Evolutionary conservation across 2,329 filamentous ascomycete genomes (phyloP).

Genomic region (Xylaria polymorpha): DNA sequence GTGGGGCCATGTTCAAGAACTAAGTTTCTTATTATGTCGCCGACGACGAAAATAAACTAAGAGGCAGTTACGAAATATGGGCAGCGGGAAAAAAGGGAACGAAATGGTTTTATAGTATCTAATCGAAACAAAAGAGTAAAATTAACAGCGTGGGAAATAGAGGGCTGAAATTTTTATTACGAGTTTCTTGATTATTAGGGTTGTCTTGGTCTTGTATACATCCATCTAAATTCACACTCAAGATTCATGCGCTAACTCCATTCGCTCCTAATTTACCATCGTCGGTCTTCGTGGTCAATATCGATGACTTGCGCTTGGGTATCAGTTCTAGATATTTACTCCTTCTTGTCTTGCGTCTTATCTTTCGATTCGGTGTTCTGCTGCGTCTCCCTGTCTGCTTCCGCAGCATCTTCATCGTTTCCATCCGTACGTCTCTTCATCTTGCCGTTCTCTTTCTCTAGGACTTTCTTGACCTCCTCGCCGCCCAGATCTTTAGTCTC

Average conservation of each 20-base stretch:
- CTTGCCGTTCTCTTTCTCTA: slow-evolving; percentile 64
- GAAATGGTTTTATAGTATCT: neutral
- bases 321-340: slow-evolving; percentile 11
- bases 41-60: neutral
- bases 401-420: slow-evolving; percentile 55
- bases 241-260: slow-evolving; percentile 1
- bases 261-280: slow-evolving; percentile 13
- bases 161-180: neutral
- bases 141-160: neutral
- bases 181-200: neutral
- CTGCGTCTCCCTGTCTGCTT: slow-evolving; percentile 51
- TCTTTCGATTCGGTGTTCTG: slow-evolving; percentile 35
- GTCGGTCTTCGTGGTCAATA: slow-evolving; percentile 1
- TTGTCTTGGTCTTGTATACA: neutral
- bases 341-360: slow-evolving; percentile 26
- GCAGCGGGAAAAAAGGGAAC: neutral
- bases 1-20: slow-evolving; percentile 52
- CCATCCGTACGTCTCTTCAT: slow-evolving; percentile 53
- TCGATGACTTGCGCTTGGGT: slow-evolving; percentile 15
- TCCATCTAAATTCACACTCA: slow-evolving; percentile 5
- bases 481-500: slow-evolving; percentile 78
- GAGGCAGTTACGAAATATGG: neutral
- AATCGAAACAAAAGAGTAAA: neutral
- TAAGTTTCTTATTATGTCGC: slow-evolving; percentile 22
- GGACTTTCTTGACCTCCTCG: slow-evolving; percentile 69